Conservation (phyloP, 1,284 basidiomycete species). For the Ustilago esculenta region DNA sequence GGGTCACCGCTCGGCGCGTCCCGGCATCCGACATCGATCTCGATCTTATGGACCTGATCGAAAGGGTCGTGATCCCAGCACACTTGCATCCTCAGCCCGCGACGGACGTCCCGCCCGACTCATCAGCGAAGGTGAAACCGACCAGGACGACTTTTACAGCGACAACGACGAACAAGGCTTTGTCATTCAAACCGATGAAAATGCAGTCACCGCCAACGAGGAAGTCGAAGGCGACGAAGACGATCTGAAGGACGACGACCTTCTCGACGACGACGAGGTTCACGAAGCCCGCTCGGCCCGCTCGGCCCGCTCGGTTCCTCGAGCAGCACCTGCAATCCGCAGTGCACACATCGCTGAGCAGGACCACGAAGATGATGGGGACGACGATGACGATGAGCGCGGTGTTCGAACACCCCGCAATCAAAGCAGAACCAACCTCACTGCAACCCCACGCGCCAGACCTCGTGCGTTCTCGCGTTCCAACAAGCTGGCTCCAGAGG, state of each 20-base stretch:
- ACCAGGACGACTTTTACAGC: slow-evolving; percentile 40
- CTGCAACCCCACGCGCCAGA: slow-evolving; percentile 20
- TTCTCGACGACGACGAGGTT: slow-evolving; percentile 7
- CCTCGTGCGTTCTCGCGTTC: slow-evolving; percentile 40
- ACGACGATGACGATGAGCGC: slow-evolving; percentile 28
- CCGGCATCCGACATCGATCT: slow-evolving; percentile 41
- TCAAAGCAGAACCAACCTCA: slow-evolving; percentile 33
- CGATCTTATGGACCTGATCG: slow-evolving; percentile 39
- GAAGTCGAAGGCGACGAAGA: slow-evolving; percentile 36
- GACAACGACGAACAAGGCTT: slow-evolving; percentile 46
- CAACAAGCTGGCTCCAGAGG: slow-evolving; percentile 46
- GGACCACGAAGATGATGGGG: slow-evolving; percentile 26
- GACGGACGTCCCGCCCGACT: slow-evolving; percentile 20
- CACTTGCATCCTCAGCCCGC: slow-evolving; percentile 9
- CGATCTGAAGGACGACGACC: slow-evolving; percentile 22
- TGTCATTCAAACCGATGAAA: slow-evolving; percentile 40
- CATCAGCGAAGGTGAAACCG: slow-evolving; percentile 40
- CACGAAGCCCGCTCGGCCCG: slow-evolving; percentile 20
- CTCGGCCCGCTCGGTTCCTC: slow-evolving; percentile 14
- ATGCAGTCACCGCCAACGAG: slow-evolving; percentile 38
- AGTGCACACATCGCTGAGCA: slow-evolving; percentile 19
- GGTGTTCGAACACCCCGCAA: slow-evolving; percentile 26
- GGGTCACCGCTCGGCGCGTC: slow-evolving; percentile 40
- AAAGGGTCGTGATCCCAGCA: slow-evolving; percentile 37
- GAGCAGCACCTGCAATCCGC: slow-evolving; percentile 22